Base-by-base conservation (phyloP, 2,329 filamentous ascomycete species). In the Penicillium italicum region DNA sequence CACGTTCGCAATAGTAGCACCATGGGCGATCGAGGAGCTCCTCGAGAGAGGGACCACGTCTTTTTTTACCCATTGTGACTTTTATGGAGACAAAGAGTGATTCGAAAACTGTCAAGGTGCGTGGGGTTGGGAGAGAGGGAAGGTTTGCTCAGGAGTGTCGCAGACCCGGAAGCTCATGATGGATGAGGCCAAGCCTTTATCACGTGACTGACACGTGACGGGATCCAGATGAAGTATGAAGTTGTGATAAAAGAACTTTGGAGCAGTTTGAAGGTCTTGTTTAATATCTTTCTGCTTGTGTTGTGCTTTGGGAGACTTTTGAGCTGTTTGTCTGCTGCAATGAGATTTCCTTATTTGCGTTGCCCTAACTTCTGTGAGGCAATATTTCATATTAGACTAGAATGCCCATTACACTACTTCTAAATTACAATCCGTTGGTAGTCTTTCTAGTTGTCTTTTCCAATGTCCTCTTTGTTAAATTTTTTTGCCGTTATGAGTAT, bases 1-100 rank as follows among this genome's bases (percentile, higher is more conserved):
- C 93, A 78, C 93, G 89, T 77, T 99, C 94, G 87, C 94, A 99
- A 80, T 99, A 99, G 78, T 96, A 99, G 79, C 94, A 99, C 92
- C 92, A 97, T 47, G 93, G 89, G 55, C 92, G 88, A 64, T 81
- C 79, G 60, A 99, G 84, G 65, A 96, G 81, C 77, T 97, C 91
- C 78, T 97, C 90, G 65, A 97, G 80, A 67, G 92, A 86, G 61
- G 91, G 90, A 64, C 86, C 85, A 74, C 91, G 89, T 84, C 91
- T 93, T 80, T 94, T 95, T 79, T 96, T 96, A 67, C 87, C 89
- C 87, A 94, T 93, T 57, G 69, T 78, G 73, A 61, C 5, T 18
- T 41, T 16, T 6, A 22, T 20, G 2, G 18, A 22, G 14, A 12
- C 14, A 24, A 8, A 20, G 20, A 26, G 14, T 8, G 2, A 9